These are phyloP conservation scores for Leccinum olivaceoglutinosum DNA, from an alignment of 1,284 basidiomycete species.

Conservation along the genomic window DNA sequence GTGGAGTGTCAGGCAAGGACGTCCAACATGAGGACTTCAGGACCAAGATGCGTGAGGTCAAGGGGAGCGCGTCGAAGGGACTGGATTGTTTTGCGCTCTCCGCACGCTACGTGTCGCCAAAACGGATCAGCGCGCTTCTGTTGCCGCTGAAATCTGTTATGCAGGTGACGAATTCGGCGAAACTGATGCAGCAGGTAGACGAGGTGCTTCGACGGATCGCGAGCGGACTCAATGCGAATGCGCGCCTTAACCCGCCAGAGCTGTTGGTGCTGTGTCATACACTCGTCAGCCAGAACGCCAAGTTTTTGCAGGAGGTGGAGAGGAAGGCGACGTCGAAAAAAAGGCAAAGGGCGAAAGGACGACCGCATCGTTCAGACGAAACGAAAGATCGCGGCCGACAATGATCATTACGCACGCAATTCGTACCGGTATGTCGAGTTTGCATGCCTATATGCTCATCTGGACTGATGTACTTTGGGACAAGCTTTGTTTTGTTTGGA, in stretches of 20 bases:
- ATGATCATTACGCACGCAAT: constrained; percentile 78
- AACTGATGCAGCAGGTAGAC: constrained; percentile 83
- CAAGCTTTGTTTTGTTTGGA: constrained; percentile 88
- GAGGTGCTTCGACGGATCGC: constrained; percentile 85
- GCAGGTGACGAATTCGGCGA: constrained; percentile 79
- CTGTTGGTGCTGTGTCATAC: constrained; percentile 85
- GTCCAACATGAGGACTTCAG: constrained; percentile 88
- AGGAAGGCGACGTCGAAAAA: constrained; percentile 32
- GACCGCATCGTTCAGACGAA: constrained; percentile 78
- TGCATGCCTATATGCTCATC: neutral
- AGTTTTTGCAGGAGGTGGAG: constrained; percentile 63
- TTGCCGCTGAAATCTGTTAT: constrained; percentile 82
- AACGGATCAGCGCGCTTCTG: constrained; percentile 74
- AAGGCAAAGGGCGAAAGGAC: constrained; percentile 36
- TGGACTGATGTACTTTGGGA: constrained; percentile 14
- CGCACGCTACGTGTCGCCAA: constrained; percentile 73
- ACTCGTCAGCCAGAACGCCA: constrained; percentile 86
- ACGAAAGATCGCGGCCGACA: constrained; percentile 51
- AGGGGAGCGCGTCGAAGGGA: constrained; percentile 72
- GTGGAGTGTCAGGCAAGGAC: constrained; percentile 94
- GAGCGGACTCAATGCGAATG: constrained; percentile 82
- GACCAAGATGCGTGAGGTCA: constrained; percentile 91
- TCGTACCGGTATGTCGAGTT: constrained; percentile 60
- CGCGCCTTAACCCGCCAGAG: constrained; percentile 64
- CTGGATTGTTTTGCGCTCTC: constrained; percentile 82